phyloP scores from a whole-genome alignment of 345 rosid species.

The Toxicodendron radicans region DNA sequence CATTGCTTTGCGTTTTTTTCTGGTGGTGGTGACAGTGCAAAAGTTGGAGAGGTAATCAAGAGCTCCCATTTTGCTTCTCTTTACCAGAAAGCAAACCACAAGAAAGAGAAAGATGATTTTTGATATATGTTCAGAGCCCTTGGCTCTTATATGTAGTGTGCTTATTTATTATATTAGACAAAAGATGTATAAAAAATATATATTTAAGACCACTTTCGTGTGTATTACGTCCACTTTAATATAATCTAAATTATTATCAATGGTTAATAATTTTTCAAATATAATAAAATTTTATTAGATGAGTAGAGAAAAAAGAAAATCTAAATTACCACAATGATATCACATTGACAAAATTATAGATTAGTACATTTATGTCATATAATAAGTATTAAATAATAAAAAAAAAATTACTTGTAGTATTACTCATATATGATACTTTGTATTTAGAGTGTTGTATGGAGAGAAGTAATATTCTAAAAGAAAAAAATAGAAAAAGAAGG shows the following conservation, averaged over 20 bases:
- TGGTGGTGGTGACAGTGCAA: conserved; percentile 65
- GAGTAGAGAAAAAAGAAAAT: too few species aligned
- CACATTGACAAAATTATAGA: too few species aligned
- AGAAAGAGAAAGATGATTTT: not conserved
- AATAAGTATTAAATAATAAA: too few species aligned
- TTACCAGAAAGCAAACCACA: conserved; percentile 23
- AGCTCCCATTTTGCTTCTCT: conserved; percentile 43
- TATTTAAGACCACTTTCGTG: too few species aligned
- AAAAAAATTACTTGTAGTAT: too few species aligned
- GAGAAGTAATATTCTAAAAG: not conserved
- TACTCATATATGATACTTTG: too few species aligned
- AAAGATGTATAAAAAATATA: not conserved
- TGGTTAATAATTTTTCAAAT: too few species aligned
- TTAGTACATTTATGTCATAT: too few species aligned
- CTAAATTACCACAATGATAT: too few species aligned
- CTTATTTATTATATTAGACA: not conserved
- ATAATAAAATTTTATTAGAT: too few species aligned
- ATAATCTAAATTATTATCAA: too few species aligned
- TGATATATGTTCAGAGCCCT: not conserved
- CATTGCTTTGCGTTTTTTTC: conserved; percentile 80
- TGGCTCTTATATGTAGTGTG: conserved; percentile 9
- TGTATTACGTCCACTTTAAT: too few species aligned
- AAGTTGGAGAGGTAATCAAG: conserved; percentile 84
- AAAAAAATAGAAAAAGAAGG: not conserved
- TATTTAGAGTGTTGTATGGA: not conserved